Conservation (phyloP, 2,329 filamentous ascomycete species). For the Fusarium sp. region DNA sequence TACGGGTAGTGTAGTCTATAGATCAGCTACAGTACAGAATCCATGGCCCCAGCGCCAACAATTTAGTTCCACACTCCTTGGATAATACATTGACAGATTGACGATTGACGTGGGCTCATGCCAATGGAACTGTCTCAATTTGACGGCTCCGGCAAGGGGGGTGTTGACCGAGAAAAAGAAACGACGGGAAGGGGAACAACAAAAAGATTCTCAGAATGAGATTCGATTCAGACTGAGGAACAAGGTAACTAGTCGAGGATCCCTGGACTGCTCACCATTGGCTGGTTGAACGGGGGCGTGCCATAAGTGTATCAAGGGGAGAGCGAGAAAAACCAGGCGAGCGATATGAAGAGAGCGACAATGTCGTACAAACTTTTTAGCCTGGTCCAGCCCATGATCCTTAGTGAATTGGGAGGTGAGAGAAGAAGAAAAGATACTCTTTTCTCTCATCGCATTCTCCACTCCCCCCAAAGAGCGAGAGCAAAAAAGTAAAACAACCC, state of each 20-base stretch:
- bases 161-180: slow-evolving; percentile 19
- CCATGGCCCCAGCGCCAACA: slow-evolving; percentile 9
- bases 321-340: background rate
- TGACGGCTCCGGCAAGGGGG: slow-evolving; percentile 34
- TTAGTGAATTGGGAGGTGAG: slow-evolving; percentile 16
- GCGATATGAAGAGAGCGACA: background rate
- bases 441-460: slow-evolving; percentile 28
- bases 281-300: slow-evolving; percentile 17
- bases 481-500: slow-evolving; percentile 32
- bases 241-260: slow-evolving; percentile 11
- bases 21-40: slow-evolving; percentile 4
- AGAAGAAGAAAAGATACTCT: slow-evolving; percentile 19
- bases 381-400: slow-evolving; percentile 13
- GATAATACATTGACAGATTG: slow-evolving; percentile 38
- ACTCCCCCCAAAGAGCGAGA: slow-evolving; percentile 13
- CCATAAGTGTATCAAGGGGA: background rate
- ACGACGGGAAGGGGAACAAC: background rate
- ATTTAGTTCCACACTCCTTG: slow-evolving; percentile 18
- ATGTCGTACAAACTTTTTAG: slow-evolving; percentile 12
- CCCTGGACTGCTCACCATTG: slow-evolving; percentile 16
- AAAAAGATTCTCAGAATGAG: slow-evolving; percentile 1
- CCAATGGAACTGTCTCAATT: slow-evolving; percentile 44
- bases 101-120: slow-evolving; percentile 45
- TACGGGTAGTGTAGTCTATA: slow-evolving; percentile 2
- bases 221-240: slow-evolving; percentile 1